Evolutionary conservation across 176 grass and related monocot species (phyloP).

Genomic region (Oryza meridionalis): DNA sequence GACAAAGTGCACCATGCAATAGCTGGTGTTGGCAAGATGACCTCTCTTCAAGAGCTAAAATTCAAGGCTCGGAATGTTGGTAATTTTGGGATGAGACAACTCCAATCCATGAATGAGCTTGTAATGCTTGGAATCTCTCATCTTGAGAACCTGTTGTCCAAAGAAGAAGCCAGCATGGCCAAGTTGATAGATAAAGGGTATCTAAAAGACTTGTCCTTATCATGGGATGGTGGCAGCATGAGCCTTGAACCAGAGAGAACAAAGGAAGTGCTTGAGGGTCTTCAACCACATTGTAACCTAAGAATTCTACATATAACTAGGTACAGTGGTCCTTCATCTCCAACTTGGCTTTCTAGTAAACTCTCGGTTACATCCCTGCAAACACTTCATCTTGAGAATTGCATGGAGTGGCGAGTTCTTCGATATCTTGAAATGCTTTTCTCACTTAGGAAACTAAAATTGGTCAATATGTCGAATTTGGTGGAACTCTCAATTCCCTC

Average conservation of each 20-base stretch:
- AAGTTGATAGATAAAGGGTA: not conserved
- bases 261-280: conserved; percentile 39
- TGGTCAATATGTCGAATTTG: not conserved
- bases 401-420: conserved; percentile 10
- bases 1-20: conserved; percentile 1
- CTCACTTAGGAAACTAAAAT: conserved; percentile 18
- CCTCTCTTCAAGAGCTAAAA: conserved; percentile 35
- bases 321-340: conserved; percentile 8
- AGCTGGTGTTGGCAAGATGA: conserved; percentile 1
- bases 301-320: conserved; percentile 32
- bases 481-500: conserved; percentile 35
- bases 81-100: conserved; percentile 32
- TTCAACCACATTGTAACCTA: conserved; percentile 37
- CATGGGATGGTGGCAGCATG: not conserved
- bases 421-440: not conserved
- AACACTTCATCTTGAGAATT: conserved; percentile 12
- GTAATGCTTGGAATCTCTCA: conserved; percentile 12
- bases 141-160: conserved; percentile 29
- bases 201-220: not conserved
- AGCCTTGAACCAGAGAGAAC: not conserved
- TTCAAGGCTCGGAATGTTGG: conserved; percentile 40
- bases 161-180: not conserved
- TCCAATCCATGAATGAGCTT: conserved; percentile 41
- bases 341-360: conserved; percentile 24
- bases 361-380: not conserved